Conservation (phyloP, 2,329 filamentous ascomycete species). For the Neonectria sp. region DNA sequence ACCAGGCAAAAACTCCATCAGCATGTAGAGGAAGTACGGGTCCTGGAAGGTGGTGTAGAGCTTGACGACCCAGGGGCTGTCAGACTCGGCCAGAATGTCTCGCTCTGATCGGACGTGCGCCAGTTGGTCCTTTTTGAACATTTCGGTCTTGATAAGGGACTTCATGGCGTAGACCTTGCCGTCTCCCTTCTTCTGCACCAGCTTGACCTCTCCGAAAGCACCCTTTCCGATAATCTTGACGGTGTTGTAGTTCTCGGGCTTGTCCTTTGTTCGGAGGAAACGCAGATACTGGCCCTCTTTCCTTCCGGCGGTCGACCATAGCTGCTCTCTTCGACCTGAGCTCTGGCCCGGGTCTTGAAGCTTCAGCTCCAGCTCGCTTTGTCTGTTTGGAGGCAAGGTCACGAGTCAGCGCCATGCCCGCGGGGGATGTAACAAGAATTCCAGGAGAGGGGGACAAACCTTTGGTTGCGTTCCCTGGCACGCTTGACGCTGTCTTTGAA, state of each 20-base stretch:
- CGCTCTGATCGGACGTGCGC: slow-evolving; percentile 97
- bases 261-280: slow-evolving; percentile 93
- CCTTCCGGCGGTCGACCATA: slow-evolving; percentile 86
- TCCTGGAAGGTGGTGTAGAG: slow-evolving; percentile 99
- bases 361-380: slow-evolving; percentile 91
- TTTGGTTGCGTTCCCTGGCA: slow-evolving; percentile 93
- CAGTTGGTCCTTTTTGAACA: slow-evolving; percentile 99
- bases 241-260: slow-evolving; percentile 94
- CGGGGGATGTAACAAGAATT: not conserved
- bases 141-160: slow-evolving; percentile 97
- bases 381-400: slow-evolving; percentile 67
- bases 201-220: slow-evolving; percentile 97
- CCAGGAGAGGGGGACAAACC: slow-evolving; percentile 68
- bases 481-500: slow-evolving; percentile 99
- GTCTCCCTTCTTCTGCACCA: slow-evolving; percentile 96
- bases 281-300: slow-evolving; percentile 94
- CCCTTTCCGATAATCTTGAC: slow-evolving; percentile 99
- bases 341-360: slow-evolving; percentile 83
- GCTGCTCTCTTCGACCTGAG: slow-evolving; percentile 83
- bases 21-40: slow-evolving; percentile 94
- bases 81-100: slow-evolving; percentile 98
- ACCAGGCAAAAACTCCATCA: slow-evolving; percentile 99
- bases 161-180: slow-evolving; percentile 99
- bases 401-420: slow-evolving; percentile 27
- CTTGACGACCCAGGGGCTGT: slow-evolving; percentile 99